Evolutionary conservation across 225 moss, liverwort and hornwort genomes (phyloP), one percentile per base, ranked within the genome.

Genomic region (Takakia lepidozioides): DNA sequence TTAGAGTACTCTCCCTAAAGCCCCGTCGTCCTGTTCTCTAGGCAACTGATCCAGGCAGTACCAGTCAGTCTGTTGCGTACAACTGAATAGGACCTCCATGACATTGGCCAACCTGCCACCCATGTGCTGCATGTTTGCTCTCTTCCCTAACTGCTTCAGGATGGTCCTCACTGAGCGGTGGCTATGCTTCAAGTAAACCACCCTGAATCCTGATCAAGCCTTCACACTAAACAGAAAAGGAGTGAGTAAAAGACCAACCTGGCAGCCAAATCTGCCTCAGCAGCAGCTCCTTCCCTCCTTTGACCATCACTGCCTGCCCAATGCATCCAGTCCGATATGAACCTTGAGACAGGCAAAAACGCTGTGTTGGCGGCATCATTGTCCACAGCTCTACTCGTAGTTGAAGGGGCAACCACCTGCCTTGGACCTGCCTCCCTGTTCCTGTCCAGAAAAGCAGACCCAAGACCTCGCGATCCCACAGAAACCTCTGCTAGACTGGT

Each of bases 321-420:
- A 37, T 87, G 80, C 90, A 91, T 85, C 95, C 95, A 98, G 55
- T 90, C 90, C 45, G 95, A 82, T 54, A 98, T 98, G 70, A 98
- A 98, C 64, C 59, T 85, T 18, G 95, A 75, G 38, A 90, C 80
- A 38, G 95, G 95, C 48, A 98, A 66, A 70, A 90, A 83, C 15
- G 79, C 61, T 34, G 72, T 70, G 34, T 55, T 69, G 17, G 79
- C 74, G 42, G 76, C 64, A 44, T 64, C 71, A 52, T 59, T 74
- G 54, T 83, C 77, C 54, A 72, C 63, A 52, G 38, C 72, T 61
- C 70, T 74, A 50, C 52, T 66, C 55, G 72, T 71, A 46, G 72
- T 55, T 37, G 67, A 60, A 38, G 82, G 67, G 54, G 69, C 77
- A 35, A 67, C 73, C 16, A 55, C 68, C 19, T 76, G 67, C 66